Conservation (phyloP, 2,329 filamentous ascomycete species). For the Cyphellophora attinorum region DNA sequence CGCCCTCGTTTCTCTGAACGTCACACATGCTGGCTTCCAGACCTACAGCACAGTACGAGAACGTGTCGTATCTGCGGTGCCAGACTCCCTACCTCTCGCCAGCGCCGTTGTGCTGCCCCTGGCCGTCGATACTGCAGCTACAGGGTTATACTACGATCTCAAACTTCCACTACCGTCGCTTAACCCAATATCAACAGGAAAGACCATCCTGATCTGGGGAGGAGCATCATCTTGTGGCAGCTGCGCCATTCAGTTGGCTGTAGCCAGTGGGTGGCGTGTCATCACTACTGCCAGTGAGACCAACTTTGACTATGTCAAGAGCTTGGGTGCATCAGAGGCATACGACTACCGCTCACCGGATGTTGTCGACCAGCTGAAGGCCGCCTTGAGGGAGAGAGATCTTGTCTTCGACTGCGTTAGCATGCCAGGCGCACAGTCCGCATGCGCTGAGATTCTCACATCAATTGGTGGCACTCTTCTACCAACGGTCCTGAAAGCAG, state of each 20-base stretch:
- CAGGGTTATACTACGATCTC: no score
- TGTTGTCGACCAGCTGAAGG: constrained; percentile 13
- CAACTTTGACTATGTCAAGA: constrained; percentile 20
- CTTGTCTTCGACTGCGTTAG: neutral
- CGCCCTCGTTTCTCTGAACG: constrained; percentile 11
- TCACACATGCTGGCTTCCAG: constrained; percentile 22
- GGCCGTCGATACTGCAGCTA: no score
- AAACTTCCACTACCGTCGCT: no score
- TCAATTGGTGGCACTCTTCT: no score
- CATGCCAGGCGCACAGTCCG: constrained; percentile 54
- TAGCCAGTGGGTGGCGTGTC: constrained; percentile 22
- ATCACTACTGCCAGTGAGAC: constrained; percentile 23
- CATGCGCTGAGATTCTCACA: no score
- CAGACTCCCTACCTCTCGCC: no score
- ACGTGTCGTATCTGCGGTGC: no score
- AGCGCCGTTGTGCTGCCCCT: no score
- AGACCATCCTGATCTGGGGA: neutral
- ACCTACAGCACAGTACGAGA: constrained; percentile 17
- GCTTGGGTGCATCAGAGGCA: constrained; percentile 22
- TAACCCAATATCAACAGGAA: no score
- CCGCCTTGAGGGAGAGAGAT: constrained; percentile 7
- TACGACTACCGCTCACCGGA: constrained; percentile 32
- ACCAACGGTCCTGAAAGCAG: no score
- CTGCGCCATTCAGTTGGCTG: no score
- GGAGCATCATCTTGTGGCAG: neutral